Percentiles rank a stretch among this genome's conserved stretches.
Conservation (phyloP, 352 stramenopile species). For the Phytophthora sansomeana region DNA sequence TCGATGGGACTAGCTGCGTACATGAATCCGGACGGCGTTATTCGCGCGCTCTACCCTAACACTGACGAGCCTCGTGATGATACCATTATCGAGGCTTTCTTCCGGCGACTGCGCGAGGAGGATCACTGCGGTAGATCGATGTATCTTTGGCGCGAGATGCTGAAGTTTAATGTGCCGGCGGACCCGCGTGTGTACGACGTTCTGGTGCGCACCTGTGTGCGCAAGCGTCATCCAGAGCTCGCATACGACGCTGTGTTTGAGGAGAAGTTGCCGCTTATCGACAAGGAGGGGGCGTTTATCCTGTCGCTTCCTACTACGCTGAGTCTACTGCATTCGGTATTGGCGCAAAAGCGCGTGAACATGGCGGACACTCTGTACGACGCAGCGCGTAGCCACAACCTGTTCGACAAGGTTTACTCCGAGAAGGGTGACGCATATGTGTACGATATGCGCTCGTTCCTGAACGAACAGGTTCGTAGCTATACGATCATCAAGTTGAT, state of each 20-base stretch:
- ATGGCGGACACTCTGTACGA: constrained; percentile 79
- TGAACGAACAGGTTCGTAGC: constrained; percentile 62
- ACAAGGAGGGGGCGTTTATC: constrained; percentile 69
- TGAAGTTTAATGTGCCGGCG: constrained; percentile 68
- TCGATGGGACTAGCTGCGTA: constrained; percentile 87
- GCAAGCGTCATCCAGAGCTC: constrained; percentile 85
- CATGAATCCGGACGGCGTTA: constrained; percentile 86
- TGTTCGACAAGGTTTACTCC: constrained; percentile 65
- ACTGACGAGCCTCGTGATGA: constrained; percentile 72
- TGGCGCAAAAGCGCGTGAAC: constrained; percentile 64
- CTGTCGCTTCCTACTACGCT: constrained; percentile 66
- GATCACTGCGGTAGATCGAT: constrained; percentile 85
- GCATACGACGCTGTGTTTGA: constrained; percentile 78
- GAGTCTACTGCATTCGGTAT: constrained; percentile 73
- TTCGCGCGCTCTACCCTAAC: constrained; percentile 84
- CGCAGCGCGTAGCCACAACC: constrained; percentile 50
- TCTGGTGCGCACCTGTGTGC: constrained; percentile 82
- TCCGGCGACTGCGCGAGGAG: constrained; percentile 84
- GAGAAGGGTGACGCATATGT: constrained; percentile 53
- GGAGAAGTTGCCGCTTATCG: constrained; percentile 58
- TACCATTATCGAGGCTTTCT: constrained; percentile 82
- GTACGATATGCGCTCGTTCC: constrained; percentile 75
- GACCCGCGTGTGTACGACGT: constrained; percentile 84
- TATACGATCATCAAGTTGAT: constrained; percentile 74
- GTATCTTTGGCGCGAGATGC: constrained; percentile 89